Percentiles rank a stretch among this genome's conserved stretches.
Evolutionary conservation across 345 rosid species (phyloP).

Genomic region (Excoecaria cochinchinensis): DNA sequence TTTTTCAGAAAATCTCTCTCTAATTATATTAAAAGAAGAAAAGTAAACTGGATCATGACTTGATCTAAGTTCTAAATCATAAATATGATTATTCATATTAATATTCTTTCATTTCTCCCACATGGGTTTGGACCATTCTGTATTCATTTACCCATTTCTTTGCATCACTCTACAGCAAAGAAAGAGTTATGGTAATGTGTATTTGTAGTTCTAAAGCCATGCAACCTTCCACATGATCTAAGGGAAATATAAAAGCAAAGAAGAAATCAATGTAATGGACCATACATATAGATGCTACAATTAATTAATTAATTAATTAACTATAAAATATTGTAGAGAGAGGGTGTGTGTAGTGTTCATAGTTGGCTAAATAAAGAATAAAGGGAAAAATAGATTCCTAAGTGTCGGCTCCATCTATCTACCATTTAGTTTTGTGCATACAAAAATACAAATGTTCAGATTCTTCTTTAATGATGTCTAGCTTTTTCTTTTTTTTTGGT

Average conservation of each 20-base stretch:
- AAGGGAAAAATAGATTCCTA: constrained; percentile 9
- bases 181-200: neutral
- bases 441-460: constrained; percentile 8
- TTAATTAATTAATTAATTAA: no score
- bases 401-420: constrained; percentile 5
- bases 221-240: neutral
- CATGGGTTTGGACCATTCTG: no score
- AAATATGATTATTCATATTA: no score
- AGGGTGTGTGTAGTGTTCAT: no score
- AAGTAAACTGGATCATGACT: no score
- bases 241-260: neutral
- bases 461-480: neutral
- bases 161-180: neutral
- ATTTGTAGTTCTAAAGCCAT: neutral
- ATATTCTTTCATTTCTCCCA: no score
- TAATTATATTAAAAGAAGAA: no score
- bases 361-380: neutral
- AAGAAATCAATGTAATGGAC: neutral
- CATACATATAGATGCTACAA: no score
- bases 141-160: no score
- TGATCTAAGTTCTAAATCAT: no score
- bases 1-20: no score
- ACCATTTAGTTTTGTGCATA: neutral
- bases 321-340: no score
- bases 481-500: neutral